Base-by-base conservation (phyloP, 371 early-diverging fungal species). In the Choanephora cucurbitarum region DNA sequence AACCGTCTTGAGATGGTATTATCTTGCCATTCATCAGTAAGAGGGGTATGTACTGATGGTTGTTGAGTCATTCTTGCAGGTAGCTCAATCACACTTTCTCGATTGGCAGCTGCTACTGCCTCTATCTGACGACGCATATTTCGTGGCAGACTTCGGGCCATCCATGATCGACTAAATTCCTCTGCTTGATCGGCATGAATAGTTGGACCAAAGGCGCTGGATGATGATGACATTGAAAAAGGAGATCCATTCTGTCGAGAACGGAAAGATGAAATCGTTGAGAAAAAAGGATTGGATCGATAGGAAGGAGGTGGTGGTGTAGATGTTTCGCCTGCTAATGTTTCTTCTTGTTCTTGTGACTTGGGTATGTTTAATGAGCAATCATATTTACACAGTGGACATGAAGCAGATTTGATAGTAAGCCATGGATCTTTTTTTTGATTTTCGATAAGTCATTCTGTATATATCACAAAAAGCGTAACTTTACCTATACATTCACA, bases 401-500 rank as follows among this genome's bases (percentile, higher is more conserved):
- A 81, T 0, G 70, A 61, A 0, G 81, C 72, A 3, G 84, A 80
- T 51, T 81, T 81, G 37, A 64, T 60, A 21, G 75, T 78, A 34
- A 83, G 46, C 84, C 84, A 84, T 32, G 80, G 69, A 50, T 84
- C 84, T 81, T 61, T 34, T 28, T 28, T 28, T 28, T 28, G 28
- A 28, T n/a, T n/a, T n/a, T n/a, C n/a, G n/a, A n/a, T n/a, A n/a
- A n/a, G n/a, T n/a, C n/a, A 37, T 21, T 18, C 5, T 8, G n/a
- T 40, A 6, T 14, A 41, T 19, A 48, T 7, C 11, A 2, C 13
- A 0, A 32, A 13, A 17, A 5, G 6, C 7, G 58, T 68, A 70
- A 17, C 2, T 58, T 70, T 77, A 80, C 91, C 93, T 49, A 94
- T 84, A 69, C 96, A 95, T 44, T 86, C 87, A 19, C 80, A 72